Evolutionary conservation across 1,284 basidiomycete species (phyloP), one percentile per base, ranked within the genome.

Genomic region (Athelia sp.): DNA sequence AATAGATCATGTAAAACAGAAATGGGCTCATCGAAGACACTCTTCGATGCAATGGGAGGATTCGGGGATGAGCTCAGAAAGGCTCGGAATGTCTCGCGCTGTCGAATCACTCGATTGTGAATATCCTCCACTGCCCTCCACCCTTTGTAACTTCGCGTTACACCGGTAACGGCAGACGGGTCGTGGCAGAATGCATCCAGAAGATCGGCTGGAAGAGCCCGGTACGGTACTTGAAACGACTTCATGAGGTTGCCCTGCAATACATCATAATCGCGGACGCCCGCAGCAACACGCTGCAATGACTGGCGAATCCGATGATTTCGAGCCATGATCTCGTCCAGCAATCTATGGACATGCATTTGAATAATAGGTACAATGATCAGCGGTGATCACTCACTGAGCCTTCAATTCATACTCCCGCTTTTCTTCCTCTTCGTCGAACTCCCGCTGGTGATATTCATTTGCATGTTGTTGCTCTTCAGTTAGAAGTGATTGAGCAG

Each of bases 111-210:
- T 29, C 86, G 79, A 32, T 69, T 58, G 56, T 86, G 73, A 49
- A 87, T 84, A 52, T 89, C 84, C 52, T 89, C 86, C 14, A 88
- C 83, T 0, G 82, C 82, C 52, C 74, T 72, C 81, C 82, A 88
- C 11, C 84, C 77, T 46, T 64, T 69, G 29, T 73, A 69, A 34
- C 74, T 69, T 44, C 81, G 75, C 1, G 84, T 86, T 11, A 72
- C 64, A 17, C 82, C 75, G 3, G 78, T 84, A 9, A 87, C 78
- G n/a, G 81, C 78, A 2, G 84, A 78, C 32, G 87, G 87, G 60
- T 90, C 87, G 52, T 87, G 84, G 32, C 75, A 78, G 58, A 88
- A 79, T 2, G 84, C 81, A 47, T 89, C 86, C 31, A 87, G 62
- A 13, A 89, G 70, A 14, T 87, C 83, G 50, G 70, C 68, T 8